phyloP scores from a whole-genome alignment of 2,329 filamentous ascomycete species.

The Byssoonygena ceratinophila region DNA sequence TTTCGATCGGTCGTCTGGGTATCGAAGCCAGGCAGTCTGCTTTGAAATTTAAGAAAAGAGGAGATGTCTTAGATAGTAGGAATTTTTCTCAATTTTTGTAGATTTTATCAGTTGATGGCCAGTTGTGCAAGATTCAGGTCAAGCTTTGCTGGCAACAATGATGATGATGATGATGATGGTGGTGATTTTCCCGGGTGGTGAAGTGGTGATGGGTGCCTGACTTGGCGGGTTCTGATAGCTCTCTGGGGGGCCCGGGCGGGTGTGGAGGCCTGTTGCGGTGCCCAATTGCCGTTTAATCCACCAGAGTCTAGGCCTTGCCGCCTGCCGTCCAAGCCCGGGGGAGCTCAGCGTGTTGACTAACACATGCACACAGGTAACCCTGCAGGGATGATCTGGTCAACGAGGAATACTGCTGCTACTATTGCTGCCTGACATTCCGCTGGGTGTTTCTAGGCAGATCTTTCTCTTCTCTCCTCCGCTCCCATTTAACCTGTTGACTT shows the following conservation, averaged over 20 bases:
- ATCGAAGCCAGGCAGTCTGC: background rate
- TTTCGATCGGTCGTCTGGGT: conserved; percentile 9
- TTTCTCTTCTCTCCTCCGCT: too few species aligned
- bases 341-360: background rate
- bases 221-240: conserved; percentile 9
- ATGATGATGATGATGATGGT: background rate
- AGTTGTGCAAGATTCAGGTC: background rate
- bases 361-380: background rate
- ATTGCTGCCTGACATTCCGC: background rate
- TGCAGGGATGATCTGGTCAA: background rate
- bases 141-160: background rate
- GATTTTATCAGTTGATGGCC: background rate
- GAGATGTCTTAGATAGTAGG: background rate
- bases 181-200: background rate
- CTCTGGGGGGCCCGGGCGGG: background rate
- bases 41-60: background rate
- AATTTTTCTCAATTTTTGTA: too few species aligned
- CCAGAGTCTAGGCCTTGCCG: background rate
- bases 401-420: background rate
- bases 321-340: background rate
- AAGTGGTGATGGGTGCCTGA: conserved; percentile 4
- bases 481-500: too few species aligned
- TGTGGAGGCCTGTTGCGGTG: conserved; percentile 3
- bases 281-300: background rate
- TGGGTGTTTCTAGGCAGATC: background rate